A percentile compares a stretch with the other conserved stretches of the same genome.
phyloP scores from a whole-genome alignment of 1,284 basidiomycete genomes.

The Phylloporus gajari region DNA sequence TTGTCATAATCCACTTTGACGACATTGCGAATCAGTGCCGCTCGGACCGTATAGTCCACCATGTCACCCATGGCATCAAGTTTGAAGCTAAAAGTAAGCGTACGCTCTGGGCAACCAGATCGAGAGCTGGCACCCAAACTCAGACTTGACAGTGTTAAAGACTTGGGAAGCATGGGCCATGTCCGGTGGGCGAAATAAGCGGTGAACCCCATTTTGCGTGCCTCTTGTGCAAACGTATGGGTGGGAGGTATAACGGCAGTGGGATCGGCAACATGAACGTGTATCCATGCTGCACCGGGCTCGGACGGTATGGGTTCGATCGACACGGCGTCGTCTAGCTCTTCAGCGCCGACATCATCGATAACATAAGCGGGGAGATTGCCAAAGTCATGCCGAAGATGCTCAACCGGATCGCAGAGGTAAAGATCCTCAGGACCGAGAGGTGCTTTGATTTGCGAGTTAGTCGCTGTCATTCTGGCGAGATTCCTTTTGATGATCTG shows the following conservation, averaged over 20 bases:
- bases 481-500: conserved; percentile 47
- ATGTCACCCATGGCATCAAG: conserved; percentile 74
- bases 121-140: conserved; percentile 62
- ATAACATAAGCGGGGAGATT: conserved; percentile 87
- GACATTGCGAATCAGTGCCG: conserved; percentile 80
- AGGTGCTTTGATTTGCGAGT: conserved; percentile 30
- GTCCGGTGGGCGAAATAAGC: conserved; percentile 75
- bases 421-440: conserved; percentile 70
- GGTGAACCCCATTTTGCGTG: conserved; percentile 62
- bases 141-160: conserved; percentile 60
- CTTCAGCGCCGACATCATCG: conserved; percentile 84
- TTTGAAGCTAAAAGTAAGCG: conserved; percentile 86
- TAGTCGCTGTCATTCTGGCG: conserved; percentile 15
- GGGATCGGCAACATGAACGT: conserved; percentile 95
- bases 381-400: conserved; percentile 88
- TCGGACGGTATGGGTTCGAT: conserved; percentile 72
- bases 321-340: conserved; percentile 96
- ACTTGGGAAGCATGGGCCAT: conserved; percentile 75
- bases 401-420: conserved; percentile 65
- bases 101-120: conserved; percentile 58
- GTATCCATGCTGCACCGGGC: conserved; percentile 80
- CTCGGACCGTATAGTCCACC: conserved; percentile 74
- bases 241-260: conserved; percentile 81
- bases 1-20: conserved; percentile 74
- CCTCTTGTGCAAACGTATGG: conserved; percentile 68